Evolutionary conservation across 2,329 filamentous ascomycete species (phyloP).

Genomic region (Rhynchosporium graminicola): DNA sequence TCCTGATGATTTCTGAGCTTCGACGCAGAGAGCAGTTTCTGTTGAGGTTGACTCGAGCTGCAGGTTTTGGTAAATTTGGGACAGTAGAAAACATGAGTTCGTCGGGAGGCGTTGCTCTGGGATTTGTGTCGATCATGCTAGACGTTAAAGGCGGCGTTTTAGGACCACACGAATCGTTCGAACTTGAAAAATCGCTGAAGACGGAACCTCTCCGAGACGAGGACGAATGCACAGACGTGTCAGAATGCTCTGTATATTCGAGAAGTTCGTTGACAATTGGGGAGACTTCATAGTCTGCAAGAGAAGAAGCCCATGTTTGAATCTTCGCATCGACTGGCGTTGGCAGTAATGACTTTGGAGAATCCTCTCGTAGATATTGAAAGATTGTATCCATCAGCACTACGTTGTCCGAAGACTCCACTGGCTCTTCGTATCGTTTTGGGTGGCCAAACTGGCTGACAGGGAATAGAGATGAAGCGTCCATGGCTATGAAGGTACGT

Average conservation of each 20-base stretch:
- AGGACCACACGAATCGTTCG: constrained; percentile 14
- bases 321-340: constrained; percentile 12
- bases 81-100: constrained; percentile 1
- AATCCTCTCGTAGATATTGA: constrained; percentile 16
- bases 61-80: not conserved
- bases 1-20: constrained; percentile 9
- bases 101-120: not conserved
- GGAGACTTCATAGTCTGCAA: constrained; percentile 12
- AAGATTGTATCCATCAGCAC: constrained; percentile 22
- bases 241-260: not conserved
- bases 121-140: not conserved
- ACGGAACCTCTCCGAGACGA: constrained; percentile 18
- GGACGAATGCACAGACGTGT: constrained; percentile 8
- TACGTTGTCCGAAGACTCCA: constrained; percentile 14
- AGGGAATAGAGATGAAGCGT: constrained; percentile 6
- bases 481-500: constrained; percentile 3
- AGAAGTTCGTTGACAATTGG: constrained; percentile 6
- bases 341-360: constrained; percentile 11
- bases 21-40: constrained; percentile 12
- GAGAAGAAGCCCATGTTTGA: constrained; percentile 16
- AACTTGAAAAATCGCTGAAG: constrained; percentile 20
- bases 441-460: constrained; percentile 8
- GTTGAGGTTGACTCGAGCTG: constrained; percentile 2
- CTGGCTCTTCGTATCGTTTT: constrained; percentile 6
- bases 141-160: constrained; percentile 11